phyloP scores from a whole-genome alignment of 2,329 filamentous ascomycete species.

The Fusarium sambucinum region DNA sequence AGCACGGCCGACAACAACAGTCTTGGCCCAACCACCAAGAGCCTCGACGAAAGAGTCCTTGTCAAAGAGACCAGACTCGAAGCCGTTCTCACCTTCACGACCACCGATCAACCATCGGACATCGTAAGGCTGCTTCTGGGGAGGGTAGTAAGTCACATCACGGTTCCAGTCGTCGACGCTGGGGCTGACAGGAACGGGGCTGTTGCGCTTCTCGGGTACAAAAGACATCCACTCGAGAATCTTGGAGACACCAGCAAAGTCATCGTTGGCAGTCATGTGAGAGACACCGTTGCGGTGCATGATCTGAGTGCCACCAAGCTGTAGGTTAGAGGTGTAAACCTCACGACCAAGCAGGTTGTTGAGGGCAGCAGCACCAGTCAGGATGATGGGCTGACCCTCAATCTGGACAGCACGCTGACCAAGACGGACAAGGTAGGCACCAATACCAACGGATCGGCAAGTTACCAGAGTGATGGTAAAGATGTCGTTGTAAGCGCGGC shows the following conservation, averaged over 20 bases:
- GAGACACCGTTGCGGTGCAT: conserved; percentile 99
- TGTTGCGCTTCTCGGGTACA: conserved; percentile 93
- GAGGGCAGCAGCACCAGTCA: conserved; percentile 95
- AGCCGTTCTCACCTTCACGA: conserved; percentile 80
- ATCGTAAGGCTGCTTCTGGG: conserved; percentile 88
- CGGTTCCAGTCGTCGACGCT: conserved; percentile 91
- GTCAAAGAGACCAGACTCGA: conserved; percentile 93
- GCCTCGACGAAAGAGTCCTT: conserved; percentile 97
- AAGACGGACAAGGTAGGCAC: conserved; percentile 97
- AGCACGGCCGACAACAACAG: conserved; percentile 95
- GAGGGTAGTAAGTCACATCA: conserved; percentile 85
- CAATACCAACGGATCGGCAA: conserved; percentile 98
- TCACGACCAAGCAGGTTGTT: conserved; percentile 98
- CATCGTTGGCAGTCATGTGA: conserved; percentile 97
- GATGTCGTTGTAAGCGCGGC: conserved; percentile 97
- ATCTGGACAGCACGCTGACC: conserved; percentile 99
- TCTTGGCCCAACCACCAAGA: conserved; percentile 96
- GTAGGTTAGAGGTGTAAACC: conserved; percentile 98
- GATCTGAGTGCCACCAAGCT: conserved; percentile 99
- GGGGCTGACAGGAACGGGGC: conserved; percentile 91
- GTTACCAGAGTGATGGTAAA: conserved; percentile 98
- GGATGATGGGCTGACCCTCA: conserved; percentile 97
- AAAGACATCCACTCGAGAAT: conserved; percentile 99
- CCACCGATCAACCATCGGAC: conserved; percentile 94
- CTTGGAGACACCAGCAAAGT: conserved; percentile 97